A percentile compares a stretch with the other conserved stretches of the same genome.
These are phyloP conservation scores for Penicillium digitatum DNA, from an alignment of 2,329 filamentous ascomycete genomes.

Conservation along the genomic window DNA sequence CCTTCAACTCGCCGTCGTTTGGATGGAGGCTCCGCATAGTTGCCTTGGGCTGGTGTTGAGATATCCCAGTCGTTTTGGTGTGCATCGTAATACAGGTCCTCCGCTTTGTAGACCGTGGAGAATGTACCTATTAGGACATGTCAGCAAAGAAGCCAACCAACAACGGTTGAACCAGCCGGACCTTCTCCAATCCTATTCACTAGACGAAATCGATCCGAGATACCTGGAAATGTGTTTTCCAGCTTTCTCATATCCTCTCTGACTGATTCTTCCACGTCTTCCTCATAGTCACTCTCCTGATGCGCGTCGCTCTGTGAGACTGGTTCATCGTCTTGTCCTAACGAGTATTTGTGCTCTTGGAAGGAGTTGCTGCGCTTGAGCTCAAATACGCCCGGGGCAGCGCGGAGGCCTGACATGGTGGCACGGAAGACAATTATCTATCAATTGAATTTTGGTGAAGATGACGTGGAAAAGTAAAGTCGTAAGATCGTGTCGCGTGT, in stretches of 20 bases:
- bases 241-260: slow-evolving; percentile 84
- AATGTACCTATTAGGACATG: slow-evolving; percentile 68
- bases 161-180: slow-evolving; percentile 37
- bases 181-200: slow-evolving; percentile 98
- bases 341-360: slow-evolving; percentile 17
- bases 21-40: slow-evolving; percentile 66
- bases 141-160: not conserved
- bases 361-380: slow-evolving; percentile 20
- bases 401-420: slow-evolving; percentile 28
- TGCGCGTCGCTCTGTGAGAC: slow-evolving; percentile 16
- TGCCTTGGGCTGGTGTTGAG: slow-evolving; percentile 57
- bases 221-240: slow-evolving; percentile 75
- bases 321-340: slow-evolving; percentile 13
- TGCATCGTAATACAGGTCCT: slow-evolving; percentile 79
- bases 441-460: not conserved
- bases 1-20: slow-evolving; percentile 51
- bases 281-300: slow-evolving; percentile 28
- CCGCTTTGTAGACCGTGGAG: slow-evolving; percentile 97
- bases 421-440: not conserved
- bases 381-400: slow-evolving; percentile 25
- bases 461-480: not conserved
- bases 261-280: slow-evolving; percentile 52
- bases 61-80: slow-evolving; percentile 87
- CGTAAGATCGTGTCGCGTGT: not conserved
- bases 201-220: slow-evolving; percentile 77